Evolutionary conservation across 1,284 basidiomycete genomes (phyloP).

Genomic region (Malassezia sympodialis): DNA sequence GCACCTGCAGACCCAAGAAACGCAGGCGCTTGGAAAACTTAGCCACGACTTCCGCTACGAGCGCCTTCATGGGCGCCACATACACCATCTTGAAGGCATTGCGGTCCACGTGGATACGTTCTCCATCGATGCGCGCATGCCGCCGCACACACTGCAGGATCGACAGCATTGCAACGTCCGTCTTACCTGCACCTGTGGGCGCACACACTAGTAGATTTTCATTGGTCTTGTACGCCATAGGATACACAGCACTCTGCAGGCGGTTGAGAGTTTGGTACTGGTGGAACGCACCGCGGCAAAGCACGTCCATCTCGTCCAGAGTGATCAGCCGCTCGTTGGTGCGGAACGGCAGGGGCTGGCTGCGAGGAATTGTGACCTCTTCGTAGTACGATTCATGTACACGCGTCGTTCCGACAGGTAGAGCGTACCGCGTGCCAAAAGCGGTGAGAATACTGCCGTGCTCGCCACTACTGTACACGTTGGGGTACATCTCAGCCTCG

Average conservation of each 20-base stretch:
- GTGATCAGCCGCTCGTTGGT: slow-evolving; percentile 63
- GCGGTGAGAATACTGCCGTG: slow-evolving; percentile 64
- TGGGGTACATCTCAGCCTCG: slow-evolving; percentile 58
- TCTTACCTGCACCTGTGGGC: slow-evolving; percentile 64
- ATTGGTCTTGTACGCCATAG: slow-evolving; percentile 82
- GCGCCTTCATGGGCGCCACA: slow-evolving; percentile 97
- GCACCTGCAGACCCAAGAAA: slow-evolving; percentile 77
- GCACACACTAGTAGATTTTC: slow-evolving; percentile 80
- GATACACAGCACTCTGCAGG: slow-evolving; percentile 89
- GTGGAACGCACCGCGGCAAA: slow-evolving; percentile 78
- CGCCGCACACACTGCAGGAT: slow-evolving; percentile 79
- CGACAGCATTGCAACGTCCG: slow-evolving; percentile 90
- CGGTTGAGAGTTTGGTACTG: slow-evolving; percentile 81
- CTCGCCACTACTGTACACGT: slow-evolving; percentile 71
- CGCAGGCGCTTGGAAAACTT: slow-evolving; percentile 82
- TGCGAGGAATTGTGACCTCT: slow-evolving; percentile 81
- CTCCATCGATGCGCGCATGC: slow-evolving; percentile 52
- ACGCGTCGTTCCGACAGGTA: slow-evolving; percentile 74
- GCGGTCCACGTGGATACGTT: slow-evolving; percentile 27
- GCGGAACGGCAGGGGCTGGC: slow-evolving; percentile 66
- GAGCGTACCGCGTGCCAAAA: slow-evolving; percentile 63
- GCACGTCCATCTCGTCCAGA: slow-evolving; percentile 64
- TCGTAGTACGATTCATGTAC: slow-evolving; percentile 54
- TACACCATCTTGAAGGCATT: slow-evolving; percentile 86
- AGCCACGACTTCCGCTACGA: slow-evolving; percentile 87